phyloP scores from a whole-genome alignment of 306 rosid genomes.

The Neltuma alba region DNA sequence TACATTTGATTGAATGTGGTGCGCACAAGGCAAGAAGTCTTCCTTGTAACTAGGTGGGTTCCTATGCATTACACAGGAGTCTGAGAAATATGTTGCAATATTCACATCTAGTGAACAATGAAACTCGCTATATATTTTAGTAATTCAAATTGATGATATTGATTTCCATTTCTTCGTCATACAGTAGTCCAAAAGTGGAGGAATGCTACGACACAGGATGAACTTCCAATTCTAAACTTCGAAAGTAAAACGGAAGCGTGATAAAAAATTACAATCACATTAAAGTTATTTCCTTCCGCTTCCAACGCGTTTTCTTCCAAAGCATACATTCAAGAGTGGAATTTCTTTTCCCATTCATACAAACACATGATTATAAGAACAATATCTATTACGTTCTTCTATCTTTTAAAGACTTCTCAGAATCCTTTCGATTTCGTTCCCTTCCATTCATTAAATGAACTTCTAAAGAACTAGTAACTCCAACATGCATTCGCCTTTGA shows the following conservation, averaged over 20 bases:
- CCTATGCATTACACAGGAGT: background rate
- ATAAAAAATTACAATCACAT: background rate
- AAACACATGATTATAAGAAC: background rate
- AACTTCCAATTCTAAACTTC: background rate
- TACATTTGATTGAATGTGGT: background rate
- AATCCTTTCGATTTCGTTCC: background rate
- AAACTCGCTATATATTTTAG: background rate
- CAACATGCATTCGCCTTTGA: conserved; percentile 3
- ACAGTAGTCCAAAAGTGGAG: background rate
- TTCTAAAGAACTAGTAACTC: background rate
- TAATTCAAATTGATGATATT: background rate
- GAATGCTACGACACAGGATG: background rate
- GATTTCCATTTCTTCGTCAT: background rate
- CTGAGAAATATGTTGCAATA: background rate
- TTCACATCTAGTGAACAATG: background rate
- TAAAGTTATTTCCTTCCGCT: background rate
- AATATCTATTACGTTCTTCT: background rate
- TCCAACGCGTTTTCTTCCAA: background rate
- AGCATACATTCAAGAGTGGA: background rate
- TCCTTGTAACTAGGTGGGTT: background rate
- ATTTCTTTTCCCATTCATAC: background rate
- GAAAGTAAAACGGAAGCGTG: background rate
- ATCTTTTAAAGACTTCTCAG: background rate
- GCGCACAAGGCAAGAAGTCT: background rate
- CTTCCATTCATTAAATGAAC: background rate